A percentile compares a stretch with the other conserved stretches of the same genome.
These are phyloP conservation scores for Solanum sitiens DNA, from an alignment of 257 asterid genomes.

Conservation along the genomic window DNA sequence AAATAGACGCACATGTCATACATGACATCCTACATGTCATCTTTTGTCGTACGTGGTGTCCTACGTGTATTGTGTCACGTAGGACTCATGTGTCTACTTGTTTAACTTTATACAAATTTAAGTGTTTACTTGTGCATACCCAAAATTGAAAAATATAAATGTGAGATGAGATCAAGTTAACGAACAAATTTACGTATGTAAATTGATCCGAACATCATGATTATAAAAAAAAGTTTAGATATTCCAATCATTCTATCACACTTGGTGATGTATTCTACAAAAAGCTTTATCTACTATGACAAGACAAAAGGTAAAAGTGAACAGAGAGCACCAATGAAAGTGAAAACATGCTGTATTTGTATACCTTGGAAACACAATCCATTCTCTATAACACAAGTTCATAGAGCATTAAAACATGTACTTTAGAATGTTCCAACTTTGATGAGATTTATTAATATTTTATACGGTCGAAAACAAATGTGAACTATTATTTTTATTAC, in stretches of 20 bases:
- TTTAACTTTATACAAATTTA: too few relatives aligned
- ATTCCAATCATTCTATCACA: neutral
- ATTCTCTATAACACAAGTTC: conserved; percentile 17
- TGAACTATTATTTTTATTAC: fast-evolving
- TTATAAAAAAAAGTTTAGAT: neutral
- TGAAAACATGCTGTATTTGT: conserved; percentile 14
- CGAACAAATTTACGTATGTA: fast-evolving
- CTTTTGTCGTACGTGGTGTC: too few relatives aligned
- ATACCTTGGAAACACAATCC: conserved; percentile 11
- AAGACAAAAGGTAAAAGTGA: neutral
- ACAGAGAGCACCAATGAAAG: neutral
- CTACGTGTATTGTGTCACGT: too few relatives aligned
- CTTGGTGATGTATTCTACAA: neutral
- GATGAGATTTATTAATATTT: conserved; percentile 25
- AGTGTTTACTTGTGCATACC: too few relatives aligned
- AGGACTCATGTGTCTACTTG: too few relatives aligned
- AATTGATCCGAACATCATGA: neutral
- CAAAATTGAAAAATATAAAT: neutral
- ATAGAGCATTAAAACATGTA: conserved; percentile 31
- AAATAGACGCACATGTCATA: too few relatives aligned
- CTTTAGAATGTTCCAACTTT: conserved; percentile 69
- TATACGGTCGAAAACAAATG: neutral
- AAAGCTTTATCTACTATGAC: neutral
- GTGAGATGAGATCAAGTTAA: too few relatives aligned
- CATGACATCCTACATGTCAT: too few relatives aligned